Evolutionary conservation across 2,329 filamentous ascomycete genomes (phyloP).

Genomic region (Fusarium azukiicola): DNA sequence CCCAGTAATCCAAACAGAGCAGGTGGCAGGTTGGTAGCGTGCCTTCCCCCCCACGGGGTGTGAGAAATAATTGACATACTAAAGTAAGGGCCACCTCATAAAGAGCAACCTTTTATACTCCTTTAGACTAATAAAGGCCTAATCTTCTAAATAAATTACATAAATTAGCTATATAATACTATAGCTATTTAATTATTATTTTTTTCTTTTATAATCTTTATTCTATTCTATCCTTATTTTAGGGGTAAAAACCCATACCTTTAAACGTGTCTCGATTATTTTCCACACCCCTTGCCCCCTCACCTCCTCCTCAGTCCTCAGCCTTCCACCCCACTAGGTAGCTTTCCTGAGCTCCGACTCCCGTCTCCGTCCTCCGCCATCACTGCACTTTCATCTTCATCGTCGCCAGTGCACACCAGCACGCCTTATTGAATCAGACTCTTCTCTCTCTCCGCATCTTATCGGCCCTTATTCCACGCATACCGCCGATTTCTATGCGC

Average conservation of each 20-base stretch:
- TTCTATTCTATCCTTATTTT: too few relatives aligned
- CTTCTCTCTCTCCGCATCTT: not conserved
- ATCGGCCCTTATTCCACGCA: not conserved
- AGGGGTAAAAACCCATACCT: too few relatives aligned
- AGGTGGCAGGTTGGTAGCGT: constrained; percentile 19
- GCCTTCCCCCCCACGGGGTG: not conserved
- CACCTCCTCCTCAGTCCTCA: constrained; percentile 28
- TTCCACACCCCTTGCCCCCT: too few relatives aligned
- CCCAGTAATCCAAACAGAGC: not conserved
- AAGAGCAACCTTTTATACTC: too few relatives aligned
- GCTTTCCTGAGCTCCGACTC: constrained; percentile 31
- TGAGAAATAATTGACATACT: too few relatives aligned
- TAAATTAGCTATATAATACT: too few relatives aligned
- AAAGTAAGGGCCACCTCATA: too few relatives aligned
- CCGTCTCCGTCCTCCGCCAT: constrained; percentile 18
- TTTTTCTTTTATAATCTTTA: too few relatives aligned
- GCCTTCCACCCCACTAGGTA: constrained; percentile 44
- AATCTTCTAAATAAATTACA: too few relatives aligned
- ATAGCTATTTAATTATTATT: too few relatives aligned
- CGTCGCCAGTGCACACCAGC: not conserved
- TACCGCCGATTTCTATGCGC: not conserved
- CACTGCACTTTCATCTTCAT: constrained; percentile 12
- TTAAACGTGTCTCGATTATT: too few relatives aligned
- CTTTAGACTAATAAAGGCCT: too few relatives aligned
- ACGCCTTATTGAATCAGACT: not conserved